phyloP scores from a whole-genome alignment of 2,329 filamentous ascomycete species.

The Xylaria sp. region DNA sequence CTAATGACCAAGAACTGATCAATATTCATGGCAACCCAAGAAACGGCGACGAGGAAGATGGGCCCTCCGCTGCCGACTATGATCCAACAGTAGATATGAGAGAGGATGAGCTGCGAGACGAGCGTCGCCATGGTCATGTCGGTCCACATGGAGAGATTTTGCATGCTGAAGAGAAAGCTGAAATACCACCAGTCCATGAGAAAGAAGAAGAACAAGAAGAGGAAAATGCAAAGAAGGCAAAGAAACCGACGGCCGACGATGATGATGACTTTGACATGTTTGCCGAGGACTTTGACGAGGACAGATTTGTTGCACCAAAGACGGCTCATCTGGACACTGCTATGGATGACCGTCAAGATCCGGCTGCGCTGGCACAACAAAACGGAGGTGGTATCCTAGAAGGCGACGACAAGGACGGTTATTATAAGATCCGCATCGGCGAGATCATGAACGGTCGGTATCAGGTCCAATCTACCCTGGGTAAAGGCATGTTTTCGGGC shows the following conservation, averaged over 20 bases:
- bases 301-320: constrained; percentile 69
- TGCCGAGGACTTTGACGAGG: constrained; percentile 79
- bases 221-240: constrained; percentile 38
- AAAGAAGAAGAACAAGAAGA: constrained; percentile 37
- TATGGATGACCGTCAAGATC: constrained; percentile 58
- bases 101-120: constrained; percentile 73
- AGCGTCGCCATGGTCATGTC: constrained; percentile 62
- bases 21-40: constrained; percentile 63
- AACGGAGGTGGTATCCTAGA: constrained; percentile 82
- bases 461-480: constrained; percentile 85
- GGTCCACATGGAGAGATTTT: constrained; percentile 68
- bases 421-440: constrained; percentile 93
- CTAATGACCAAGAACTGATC: constrained; percentile 74
- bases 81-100: constrained; percentile 80
- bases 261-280: constrained; percentile 89
- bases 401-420: constrained; percentile 93
- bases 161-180: constrained; percentile 50
- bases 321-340: constrained; percentile 52
- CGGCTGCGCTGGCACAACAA: constrained; percentile 59
- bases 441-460: constrained; percentile 91
- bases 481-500: constrained; percentile 95
- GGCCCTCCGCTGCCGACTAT: constrained; percentile 80
- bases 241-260: constrained; percentile 63
- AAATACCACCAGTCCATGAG: constrained; percentile 50
- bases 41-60: constrained; percentile 65